phyloP scores from a whole-genome alignment of 1,139 yeast species.

The Kodamaea anthophila region DNA sequence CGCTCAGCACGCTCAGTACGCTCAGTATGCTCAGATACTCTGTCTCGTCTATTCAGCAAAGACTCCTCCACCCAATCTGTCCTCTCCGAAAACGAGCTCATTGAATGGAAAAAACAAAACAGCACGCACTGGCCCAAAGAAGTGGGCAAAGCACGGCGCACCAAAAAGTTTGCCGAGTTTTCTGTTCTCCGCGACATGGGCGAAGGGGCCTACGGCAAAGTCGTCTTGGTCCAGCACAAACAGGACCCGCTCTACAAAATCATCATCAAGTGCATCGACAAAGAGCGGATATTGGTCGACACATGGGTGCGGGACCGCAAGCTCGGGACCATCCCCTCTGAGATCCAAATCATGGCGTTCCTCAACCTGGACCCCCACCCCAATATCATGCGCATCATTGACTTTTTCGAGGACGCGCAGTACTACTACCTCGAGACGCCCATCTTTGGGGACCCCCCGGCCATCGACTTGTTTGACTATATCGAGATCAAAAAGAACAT shows the following conservation, averaged over 20 bases:
- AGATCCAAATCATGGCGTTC: constrained; percentile 85
- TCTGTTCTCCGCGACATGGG: constrained; percentile 73
- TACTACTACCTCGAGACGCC: constrained; percentile 89
- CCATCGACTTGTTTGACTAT: constrained; percentile 84
- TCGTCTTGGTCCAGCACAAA: constrained; percentile 68
- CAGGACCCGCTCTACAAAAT: constrained; percentile 58
- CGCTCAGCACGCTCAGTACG: too few species aligned
- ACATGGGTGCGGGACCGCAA: constrained; percentile 94
- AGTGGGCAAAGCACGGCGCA: constrained; percentile 57
- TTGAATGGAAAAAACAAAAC: constrained; percentile 26
- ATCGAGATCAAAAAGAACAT: constrained; percentile 79
- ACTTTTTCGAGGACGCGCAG: constrained; percentile 85
- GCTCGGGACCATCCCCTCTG: constrained; percentile 90
- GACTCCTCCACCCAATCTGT: too few species aligned
- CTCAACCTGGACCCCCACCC: constrained; percentile 75
- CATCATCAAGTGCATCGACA: constrained; percentile 83
- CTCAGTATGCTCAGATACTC: too few species aligned
- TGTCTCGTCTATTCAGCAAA: too few species aligned
- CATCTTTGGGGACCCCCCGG: constrained; percentile 83
- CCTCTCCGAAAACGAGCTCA: constrained; percentile 44
- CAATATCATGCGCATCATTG: constrained; percentile 75
- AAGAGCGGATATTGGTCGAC: constrained; percentile 88
- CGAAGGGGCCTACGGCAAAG: constrained; percentile 95
- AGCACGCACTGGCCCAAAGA: constrained; percentile 48
- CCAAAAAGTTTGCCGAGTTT: constrained; percentile 68